Evolutionary conservation across 805 yeast species (phyloP).

Genomic region (Lachancea thermotolerans): DNA sequence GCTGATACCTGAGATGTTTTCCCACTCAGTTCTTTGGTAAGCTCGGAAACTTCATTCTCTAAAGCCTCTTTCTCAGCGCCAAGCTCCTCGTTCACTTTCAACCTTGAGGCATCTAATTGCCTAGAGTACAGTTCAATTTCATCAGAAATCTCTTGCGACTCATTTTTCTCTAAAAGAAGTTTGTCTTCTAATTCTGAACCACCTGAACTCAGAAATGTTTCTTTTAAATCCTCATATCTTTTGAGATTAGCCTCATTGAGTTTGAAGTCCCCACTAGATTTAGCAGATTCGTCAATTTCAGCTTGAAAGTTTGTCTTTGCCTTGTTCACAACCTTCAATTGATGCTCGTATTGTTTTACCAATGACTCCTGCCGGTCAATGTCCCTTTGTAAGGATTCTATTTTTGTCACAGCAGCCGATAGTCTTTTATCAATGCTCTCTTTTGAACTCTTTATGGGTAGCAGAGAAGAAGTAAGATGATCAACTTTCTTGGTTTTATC

Average conservation of each 20-base stretch:
- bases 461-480: conserved; percentile 38
- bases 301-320: conserved; percentile 36
- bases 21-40: conserved; percentile 33
- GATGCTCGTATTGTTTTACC: conserved; percentile 38
- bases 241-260: conserved; percentile 45
- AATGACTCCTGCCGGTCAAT: conserved; percentile 42
- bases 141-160: conserved; percentile 38
- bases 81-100: conserved; percentile 31
- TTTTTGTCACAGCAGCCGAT: conserved; percentile 39
- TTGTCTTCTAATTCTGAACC: conserved; percentile 50
- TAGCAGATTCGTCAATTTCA: conserved; percentile 26
- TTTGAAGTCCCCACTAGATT: conserved; percentile 27
- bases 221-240: conserved; percentile 55
- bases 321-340: conserved; percentile 40
- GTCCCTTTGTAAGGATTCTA: conserved; percentile 46
- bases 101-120: conserved; percentile 32
- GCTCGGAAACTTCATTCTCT: conserved; percentile 27
- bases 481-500: conserved; percentile 39
- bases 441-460: conserved; percentile 58
- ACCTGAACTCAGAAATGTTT: conserved; percentile 49
- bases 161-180: conserved; percentile 36
- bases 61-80: conserved; percentile 30
- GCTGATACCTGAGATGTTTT: conserved; percentile 30
- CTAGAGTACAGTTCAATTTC: conserved; percentile 35
- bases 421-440: conserved; percentile 43